Conservation (phyloP, 805 yeast species). For the Nakazawaea ishiwadae region DNA sequence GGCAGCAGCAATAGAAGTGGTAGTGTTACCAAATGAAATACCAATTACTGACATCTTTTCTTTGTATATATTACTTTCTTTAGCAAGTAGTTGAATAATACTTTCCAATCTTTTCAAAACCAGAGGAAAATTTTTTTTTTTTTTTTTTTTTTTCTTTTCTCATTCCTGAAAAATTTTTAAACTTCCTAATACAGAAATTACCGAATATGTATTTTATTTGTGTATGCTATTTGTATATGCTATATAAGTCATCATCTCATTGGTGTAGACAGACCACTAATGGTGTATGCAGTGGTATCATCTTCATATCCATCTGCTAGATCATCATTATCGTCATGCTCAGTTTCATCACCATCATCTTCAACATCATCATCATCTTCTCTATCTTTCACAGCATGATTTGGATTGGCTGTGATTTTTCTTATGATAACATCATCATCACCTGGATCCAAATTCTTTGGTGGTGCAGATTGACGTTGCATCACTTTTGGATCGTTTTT, state of each 20-base stretch:
- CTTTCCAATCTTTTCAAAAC: background rate
- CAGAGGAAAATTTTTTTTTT: background rate
- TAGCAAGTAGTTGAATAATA: background rate
- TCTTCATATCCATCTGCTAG: slow-evolving; percentile 6
- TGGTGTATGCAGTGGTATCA: background rate
- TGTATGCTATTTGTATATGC: too few species aligned
- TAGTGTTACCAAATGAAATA: slow-evolving; percentile 92
- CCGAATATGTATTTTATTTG: background rate
- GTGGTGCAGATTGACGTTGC: background rate
- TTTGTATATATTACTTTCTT: background rate
- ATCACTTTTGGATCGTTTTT: slow-evolving; percentile 7
- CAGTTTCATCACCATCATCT: background rate
- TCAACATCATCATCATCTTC: background rate
- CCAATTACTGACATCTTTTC: slow-evolving; percentile 68
- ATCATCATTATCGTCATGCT: background rate
- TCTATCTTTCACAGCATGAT: background rate
- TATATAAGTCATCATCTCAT: background rate
- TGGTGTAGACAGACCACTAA: slow-evolving; percentile 5
- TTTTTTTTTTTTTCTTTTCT: background rate
- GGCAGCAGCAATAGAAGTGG: slow-evolving; percentile 90
- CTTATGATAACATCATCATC: slow-evolving; percentile 9
- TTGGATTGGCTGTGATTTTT: slow-evolving; percentile 1
- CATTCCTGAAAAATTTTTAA: background rate
- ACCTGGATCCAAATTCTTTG: slow-evolving; percentile 4
- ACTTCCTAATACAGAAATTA: background rate